Evolutionary conservation across 1,284 basidiomycete genomes (phyloP), one percentile per base, ranked within the genome.

Genomic region (Cryptococcus hybrid): DNA sequence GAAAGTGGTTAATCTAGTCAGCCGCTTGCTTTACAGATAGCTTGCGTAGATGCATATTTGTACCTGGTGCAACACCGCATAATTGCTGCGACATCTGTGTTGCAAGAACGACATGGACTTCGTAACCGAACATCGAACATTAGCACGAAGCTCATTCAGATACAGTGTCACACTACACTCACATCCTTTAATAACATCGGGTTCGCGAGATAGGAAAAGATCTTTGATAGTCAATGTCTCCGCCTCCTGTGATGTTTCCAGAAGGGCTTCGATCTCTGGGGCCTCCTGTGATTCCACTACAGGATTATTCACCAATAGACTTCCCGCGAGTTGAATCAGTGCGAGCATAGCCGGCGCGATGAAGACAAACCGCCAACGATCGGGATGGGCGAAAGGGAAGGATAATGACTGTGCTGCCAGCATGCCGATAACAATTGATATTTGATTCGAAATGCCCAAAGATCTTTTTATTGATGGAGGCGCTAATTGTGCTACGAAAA

Each of bases 401-500:
- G 77, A 76, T 0, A 79, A 60, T 2, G 71, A 67, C 58, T 80
- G 80, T 0, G 75, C 78, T 3, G 66, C 47, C 38, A 80, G 69
- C 58, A 79, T 72, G 3, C 76, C 77, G 7, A 73, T 35, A 30
- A 77, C 75, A 54, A 79, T 79, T 54, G 68, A 72, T 13, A 76
- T 63, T 59, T 79, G 80, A 62, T 80, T 81, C 36, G 76, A 59
- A 36, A 81, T 79, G 0, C 80, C 80, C 15, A 80, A 64, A 3
- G 76, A 71, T 11, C 74, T 72, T 39, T 71, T 71, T 30, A 79
- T 65, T 5, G 64, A 37, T 0, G 73, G 54, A 0, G 80, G 80
- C 1, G 80, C 78, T 40, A 81, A 70, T 46, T 79, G 74, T 36
- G 73, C 67, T 5, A 80, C 69, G 50, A 75, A 78, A 39, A 79